Evolutionary conservation across 495 filamentous ascomycete genomes (phyloP).

Genomic region (Tetracladium setigerum): DNA sequence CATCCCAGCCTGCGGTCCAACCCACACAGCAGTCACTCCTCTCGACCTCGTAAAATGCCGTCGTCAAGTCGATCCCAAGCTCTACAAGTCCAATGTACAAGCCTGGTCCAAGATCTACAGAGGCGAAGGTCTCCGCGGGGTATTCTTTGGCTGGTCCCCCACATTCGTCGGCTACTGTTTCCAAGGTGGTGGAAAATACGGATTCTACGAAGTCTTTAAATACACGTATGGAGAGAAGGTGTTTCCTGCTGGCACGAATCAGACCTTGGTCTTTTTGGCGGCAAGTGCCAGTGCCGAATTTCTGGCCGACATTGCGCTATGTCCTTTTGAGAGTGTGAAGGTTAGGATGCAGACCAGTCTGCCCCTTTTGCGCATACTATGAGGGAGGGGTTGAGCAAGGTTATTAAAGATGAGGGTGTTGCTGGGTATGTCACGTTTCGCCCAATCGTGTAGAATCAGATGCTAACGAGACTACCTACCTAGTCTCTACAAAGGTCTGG

Average conservation of each 20-base stretch:
- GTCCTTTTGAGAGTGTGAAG: slow-evolving; percentile 64
- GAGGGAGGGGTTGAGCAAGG: slow-evolving; percentile 55
- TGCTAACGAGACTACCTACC: not conserved
- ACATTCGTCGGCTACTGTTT: slow-evolving; percentile 64
- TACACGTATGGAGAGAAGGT: slow-evolving; percentile 58
- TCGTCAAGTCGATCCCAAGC: slow-evolving; percentile 63
- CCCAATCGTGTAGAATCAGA: not conserved
- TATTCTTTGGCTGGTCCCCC: slow-evolving; percentile 67
- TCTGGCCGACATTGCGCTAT: slow-evolving; percentile 59
- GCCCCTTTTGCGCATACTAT: slow-evolving; percentile 55
- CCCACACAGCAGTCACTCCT: slow-evolving; percentile 42
- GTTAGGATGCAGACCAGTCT: slow-evolving; percentile 67
- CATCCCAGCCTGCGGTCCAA: slow-evolving; percentile 50
- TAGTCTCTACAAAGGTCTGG: slow-evolving; percentile 57
- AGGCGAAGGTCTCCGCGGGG: slow-evolving; percentile 57
- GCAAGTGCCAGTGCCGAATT: slow-evolving; percentile 62
- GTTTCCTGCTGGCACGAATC: slow-evolving; percentile 49
- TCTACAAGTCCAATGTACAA: slow-evolving; percentile 59
- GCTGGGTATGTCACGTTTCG: slow-evolving; percentile 27
- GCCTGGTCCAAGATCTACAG: slow-evolving; percentile 60
- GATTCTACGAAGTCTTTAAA: slow-evolving; percentile 72
- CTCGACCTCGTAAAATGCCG: slow-evolving; percentile 64
- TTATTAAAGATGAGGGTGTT: slow-evolving; percentile 51
- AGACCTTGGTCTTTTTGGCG: slow-evolving; percentile 56
- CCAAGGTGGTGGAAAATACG: slow-evolving; percentile 73